Evolutionary conservation across 2,329 filamentous ascomycete genomes (phyloP).

Genomic region (Lojkania enalia): DNA sequence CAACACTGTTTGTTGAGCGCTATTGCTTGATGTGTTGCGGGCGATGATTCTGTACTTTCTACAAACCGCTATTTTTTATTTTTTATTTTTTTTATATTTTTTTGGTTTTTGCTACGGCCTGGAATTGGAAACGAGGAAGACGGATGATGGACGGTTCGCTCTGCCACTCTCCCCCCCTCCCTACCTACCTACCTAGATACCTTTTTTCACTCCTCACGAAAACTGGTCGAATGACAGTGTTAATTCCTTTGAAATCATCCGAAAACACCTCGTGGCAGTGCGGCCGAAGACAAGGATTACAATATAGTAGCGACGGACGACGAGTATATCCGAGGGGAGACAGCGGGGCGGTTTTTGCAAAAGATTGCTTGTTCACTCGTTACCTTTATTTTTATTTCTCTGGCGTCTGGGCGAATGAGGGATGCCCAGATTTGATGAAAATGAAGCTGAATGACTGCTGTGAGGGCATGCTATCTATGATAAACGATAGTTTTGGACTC

Average conservation of each 20-base stretch:
- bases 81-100: too few relatives aligned
- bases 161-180: constrained; percentile 13
- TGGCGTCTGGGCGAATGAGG: too few relatives aligned
- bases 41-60: constrained; percentile 44
- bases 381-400: constrained; percentile 33
- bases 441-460: too few relatives aligned
- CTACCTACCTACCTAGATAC: too few relatives aligned
- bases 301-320: constrained; percentile 21
- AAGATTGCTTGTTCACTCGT: constrained; percentile 27
- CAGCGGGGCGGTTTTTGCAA: constrained; percentile 20
- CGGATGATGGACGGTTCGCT: constrained; percentile 23
- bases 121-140: constrained; percentile 15
- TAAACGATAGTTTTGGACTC: too few relatives aligned
- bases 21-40: constrained; percentile 34
- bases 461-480: too few relatives aligned
- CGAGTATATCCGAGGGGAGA: constrained; percentile 27
- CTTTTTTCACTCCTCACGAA: too few relatives aligned
- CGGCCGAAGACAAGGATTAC: constrained; percentile 19
- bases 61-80: constrained; percentile 24
- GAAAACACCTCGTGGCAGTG: constrained; percentile 18
- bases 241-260: constrained; percentile 9
- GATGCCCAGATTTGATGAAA: too few relatives aligned
- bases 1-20: constrained; percentile 25
- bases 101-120: constrained; percentile 29
- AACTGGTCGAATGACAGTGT: constrained; percentile 12